phyloP scores from a whole-genome alignment of 345 rosid species.

The Eucalyptus grandis region DNA sequence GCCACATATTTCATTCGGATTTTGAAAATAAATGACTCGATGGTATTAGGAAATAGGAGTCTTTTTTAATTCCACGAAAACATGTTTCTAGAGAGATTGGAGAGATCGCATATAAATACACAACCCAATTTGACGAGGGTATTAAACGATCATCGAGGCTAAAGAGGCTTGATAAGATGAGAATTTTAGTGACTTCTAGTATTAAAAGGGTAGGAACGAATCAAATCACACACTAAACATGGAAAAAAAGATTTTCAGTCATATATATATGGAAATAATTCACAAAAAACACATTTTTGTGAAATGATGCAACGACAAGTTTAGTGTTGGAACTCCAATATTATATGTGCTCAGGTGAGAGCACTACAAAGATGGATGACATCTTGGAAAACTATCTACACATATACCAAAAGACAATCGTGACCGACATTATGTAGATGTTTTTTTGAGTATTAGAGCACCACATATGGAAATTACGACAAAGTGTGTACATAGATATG shows the following conservation, averaged over 20 bases:
- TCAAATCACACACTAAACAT: fast-evolving
- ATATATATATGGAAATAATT: background rate
- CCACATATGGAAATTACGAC: background rate
- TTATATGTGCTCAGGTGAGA: fast-evolving
- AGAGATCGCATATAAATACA: background rate
- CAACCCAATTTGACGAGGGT: fast-evolving
- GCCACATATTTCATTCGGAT: background rate
- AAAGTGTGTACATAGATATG: background rate
- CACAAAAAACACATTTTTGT: background rate
- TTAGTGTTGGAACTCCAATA: background rate
- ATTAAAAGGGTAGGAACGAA: background rate
- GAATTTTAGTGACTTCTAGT: background rate
- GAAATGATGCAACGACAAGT: fast-evolving
- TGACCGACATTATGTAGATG: too few relatives aligned
- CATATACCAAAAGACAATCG: background rate
- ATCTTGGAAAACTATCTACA: background rate
- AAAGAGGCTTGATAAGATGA: background rate
- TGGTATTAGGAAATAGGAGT: background rate
- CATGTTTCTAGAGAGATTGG: background rate
- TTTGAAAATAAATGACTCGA: background rate
- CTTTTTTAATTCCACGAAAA: background rate
- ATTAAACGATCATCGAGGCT: fast-evolving
- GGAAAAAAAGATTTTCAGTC: background rate
- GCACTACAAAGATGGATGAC: background rate
- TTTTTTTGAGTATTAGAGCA: background rate